phyloP scores from a whole-genome alignment of 208 protist genomes.

The Angomonas ambiguus region DNA sequence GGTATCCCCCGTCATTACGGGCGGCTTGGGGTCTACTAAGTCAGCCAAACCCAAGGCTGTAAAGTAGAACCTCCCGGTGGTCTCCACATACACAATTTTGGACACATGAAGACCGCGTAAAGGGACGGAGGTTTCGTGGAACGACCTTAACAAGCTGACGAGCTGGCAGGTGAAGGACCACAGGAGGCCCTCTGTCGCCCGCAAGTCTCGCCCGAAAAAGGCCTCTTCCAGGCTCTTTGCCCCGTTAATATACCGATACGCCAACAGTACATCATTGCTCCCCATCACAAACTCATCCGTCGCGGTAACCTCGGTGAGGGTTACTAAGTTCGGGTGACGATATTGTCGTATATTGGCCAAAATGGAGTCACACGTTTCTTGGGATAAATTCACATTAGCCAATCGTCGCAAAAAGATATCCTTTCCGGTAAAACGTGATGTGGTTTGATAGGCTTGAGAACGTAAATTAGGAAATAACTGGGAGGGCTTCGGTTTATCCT shows the following conservation, averaged over 20 bases:
- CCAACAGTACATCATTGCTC: slow-evolving; percentile 80
- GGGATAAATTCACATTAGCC: slow-evolving; percentile 43
- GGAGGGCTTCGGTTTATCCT: slow-evolving; percentile 52
- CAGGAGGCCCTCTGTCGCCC: slow-evolving; percentile 73
- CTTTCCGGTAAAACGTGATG: slow-evolving; percentile 63
- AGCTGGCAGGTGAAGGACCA: slow-evolving; percentile 88
- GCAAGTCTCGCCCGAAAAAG: slow-evolving; percentile 57
- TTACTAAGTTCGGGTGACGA: slow-evolving; percentile 78
- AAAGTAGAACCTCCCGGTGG: slow-evolving; percentile 79
- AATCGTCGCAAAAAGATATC: slow-evolving; percentile 73
- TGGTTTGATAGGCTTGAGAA: slow-evolving; percentile 80
- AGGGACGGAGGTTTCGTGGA: slow-evolving; percentile 77
- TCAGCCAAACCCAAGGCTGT: slow-evolving; percentile 77
- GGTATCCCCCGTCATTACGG: slow-evolving; percentile 17
- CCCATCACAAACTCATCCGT: slow-evolving; percentile 87
- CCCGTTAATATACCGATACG: slow-evolving; percentile 77
- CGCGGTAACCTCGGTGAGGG: slow-evolving; percentile 62
- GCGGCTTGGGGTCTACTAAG: slow-evolving; percentile 50
- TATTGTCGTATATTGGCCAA: slow-evolving; percentile 60
- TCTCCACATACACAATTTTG: slow-evolving; percentile 79
- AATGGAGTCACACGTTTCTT: slow-evolving; percentile 53
- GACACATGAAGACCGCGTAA: slow-evolving; percentile 76
- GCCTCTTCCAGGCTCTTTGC: slow-evolving; percentile 76
- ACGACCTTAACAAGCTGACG: slow-evolving; percentile 72
- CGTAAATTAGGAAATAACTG: slow-evolving; percentile 54